These are phyloP conservation scores for Cutaneotrichosporon cavernicola DNA, from an alignment of 1,284 basidiomycete genomes.

Conservation along the genomic window DNA sequence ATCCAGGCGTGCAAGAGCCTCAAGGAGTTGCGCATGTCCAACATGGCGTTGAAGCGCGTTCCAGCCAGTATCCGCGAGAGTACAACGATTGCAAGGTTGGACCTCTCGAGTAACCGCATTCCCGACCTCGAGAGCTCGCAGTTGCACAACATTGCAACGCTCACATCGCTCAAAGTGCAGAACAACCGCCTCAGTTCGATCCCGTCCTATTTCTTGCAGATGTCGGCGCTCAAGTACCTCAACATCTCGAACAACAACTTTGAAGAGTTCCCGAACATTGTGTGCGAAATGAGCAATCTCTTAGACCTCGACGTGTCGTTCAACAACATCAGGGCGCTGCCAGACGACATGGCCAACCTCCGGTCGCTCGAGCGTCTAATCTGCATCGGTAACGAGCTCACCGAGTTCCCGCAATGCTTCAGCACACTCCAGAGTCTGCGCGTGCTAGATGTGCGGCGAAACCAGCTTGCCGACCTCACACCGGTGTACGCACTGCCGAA, in stretches of 20 bases:
- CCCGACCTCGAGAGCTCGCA: constrained; percentile 82
- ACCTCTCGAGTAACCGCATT: constrained; percentile 91
- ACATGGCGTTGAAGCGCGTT: constrained; percentile 92
- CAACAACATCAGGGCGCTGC: constrained; percentile 81
- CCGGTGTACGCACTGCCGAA: constrained; percentile 68
- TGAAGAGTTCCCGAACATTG: constrained; percentile 70
- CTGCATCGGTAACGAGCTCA: constrained; percentile 83
- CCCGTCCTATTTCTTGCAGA: constrained; percentile 77
- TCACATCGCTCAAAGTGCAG: constrained; percentile 75
- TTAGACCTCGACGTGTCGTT: constrained; percentile 92
- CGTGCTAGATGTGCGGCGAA: constrained; percentile 77
- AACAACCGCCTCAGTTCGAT: constrained; percentile 90
- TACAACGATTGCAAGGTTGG: constrained; percentile 73
- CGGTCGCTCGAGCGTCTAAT: constrained; percentile 71
- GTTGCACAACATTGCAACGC: constrained; percentile 71
- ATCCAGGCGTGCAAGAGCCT: constrained; percentile 83
- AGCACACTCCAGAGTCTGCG: constrained; percentile 64
- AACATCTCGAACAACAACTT: constrained; percentile 99
- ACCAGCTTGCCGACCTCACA: constrained; percentile 72
- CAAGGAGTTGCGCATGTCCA: constrained; percentile 81
- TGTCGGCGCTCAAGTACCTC: constrained; percentile 71
- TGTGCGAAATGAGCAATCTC: constrained; percentile 72
- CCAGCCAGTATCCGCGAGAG: constrained; percentile 80
- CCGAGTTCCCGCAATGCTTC: constrained; percentile 70
- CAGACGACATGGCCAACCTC: constrained; percentile 74